A percentile compares a stretch with the other conserved stretches of the same genome.
Conservation (phyloP, 2,329 filamentous ascomycete species). For the Phyllosticta citribraziliensis region DNA sequence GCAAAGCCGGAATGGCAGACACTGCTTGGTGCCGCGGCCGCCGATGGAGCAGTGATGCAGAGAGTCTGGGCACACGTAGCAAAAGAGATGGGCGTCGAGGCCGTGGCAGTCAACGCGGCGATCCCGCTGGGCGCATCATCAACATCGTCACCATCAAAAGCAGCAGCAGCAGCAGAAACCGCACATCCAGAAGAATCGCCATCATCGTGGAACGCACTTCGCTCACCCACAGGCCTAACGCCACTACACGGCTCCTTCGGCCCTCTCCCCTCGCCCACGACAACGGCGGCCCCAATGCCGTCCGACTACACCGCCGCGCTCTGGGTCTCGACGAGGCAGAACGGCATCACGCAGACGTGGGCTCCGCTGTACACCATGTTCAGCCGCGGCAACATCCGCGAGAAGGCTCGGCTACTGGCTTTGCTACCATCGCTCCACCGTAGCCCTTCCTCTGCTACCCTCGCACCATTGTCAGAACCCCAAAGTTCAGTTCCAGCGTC, state of each 20-base stretch:
- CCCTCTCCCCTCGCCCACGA: slow-evolving; percentile 22
- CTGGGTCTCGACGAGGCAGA: slow-evolving; percentile 70
- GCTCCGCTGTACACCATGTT: slow-evolving; percentile 92
- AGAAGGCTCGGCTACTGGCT: slow-evolving; percentile 69
- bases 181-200: neutral
- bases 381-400: slow-evolving; percentile 77
- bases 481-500: no score
- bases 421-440: slow-evolving; percentile 21
- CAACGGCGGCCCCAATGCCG: slow-evolving; percentile 17
- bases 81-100: slow-evolving; percentile 37
- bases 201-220: slow-evolving; percentile 52
- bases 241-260: slow-evolving; percentile 71
- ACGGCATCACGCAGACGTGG: slow-evolving; percentile 73
- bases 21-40: slow-evolving; percentile 18
- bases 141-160: slow-evolving; percentile 24
- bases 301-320: slow-evolving; percentile 57
- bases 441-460: neutral
- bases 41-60: slow-evolving; percentile 20
- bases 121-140: slow-evolving; percentile 29
- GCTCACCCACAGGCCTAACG: slow-evolving; percentile 60
- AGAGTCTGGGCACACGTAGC: slow-evolving; percentile 17
- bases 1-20: slow-evolving; percentile 22
- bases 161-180: slow-evolving; percentile 20
- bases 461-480: no score
- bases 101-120: slow-evolving; percentile 50